Percentiles rank a stretch among this genome's conserved stretches.
These are phyloP conservation scores for Lepiota venenata DNA, from an alignment of 768 basidiomycete species.

Conservation along the genomic window DNA sequence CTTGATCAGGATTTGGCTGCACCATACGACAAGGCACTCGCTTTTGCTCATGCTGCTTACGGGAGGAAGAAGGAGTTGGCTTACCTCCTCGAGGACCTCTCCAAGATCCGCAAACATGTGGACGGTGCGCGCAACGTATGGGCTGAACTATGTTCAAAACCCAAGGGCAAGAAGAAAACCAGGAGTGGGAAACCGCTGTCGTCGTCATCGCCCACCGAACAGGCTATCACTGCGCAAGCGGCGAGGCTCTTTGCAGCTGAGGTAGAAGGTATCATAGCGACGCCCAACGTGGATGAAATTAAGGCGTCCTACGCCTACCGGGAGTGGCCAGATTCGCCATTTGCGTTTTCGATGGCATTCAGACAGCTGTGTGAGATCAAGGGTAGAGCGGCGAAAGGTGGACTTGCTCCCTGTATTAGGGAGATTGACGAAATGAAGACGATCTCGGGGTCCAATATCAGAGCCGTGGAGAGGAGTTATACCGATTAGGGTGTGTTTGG, in stretches of 20 bases:
- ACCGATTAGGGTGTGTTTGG: background rate
- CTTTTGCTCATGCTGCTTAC: constrained; percentile 11
- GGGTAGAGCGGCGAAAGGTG: background rate
- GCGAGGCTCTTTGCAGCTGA: constrained; percentile 25
- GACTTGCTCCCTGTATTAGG: constrained; percentile 4
- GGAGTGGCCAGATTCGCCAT: background rate
- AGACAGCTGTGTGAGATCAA: constrained; percentile 10
- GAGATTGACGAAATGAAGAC: constrained; percentile 13
- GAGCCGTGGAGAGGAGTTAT: constrained; percentile 7
- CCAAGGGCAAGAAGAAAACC: constrained; percentile 11
- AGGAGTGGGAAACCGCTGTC: constrained; percentile 13
- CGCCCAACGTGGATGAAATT: constrained; percentile 35
- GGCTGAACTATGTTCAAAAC: constrained; percentile 6
- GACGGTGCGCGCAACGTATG: constrained; percentile 18
- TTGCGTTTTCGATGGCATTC: constrained; percentile 3
- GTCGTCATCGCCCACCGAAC: constrained; percentile 4
- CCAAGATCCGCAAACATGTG: constrained; percentile 38
- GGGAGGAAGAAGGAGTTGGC: background rate
- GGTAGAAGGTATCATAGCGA: constrained; percentile 22
- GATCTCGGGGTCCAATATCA: background rate
- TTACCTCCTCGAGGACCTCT: constrained; percentile 33
- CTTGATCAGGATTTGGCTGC: constrained; percentile 31
- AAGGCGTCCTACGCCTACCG: constrained; percentile 59
- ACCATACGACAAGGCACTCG: constrained; percentile 32
- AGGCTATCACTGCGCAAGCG: constrained; percentile 23